phyloP scores from a whole-genome alignment of 2,329 filamentous ascomycete genomes.

The Fusarium solani-melongenae region DNA sequence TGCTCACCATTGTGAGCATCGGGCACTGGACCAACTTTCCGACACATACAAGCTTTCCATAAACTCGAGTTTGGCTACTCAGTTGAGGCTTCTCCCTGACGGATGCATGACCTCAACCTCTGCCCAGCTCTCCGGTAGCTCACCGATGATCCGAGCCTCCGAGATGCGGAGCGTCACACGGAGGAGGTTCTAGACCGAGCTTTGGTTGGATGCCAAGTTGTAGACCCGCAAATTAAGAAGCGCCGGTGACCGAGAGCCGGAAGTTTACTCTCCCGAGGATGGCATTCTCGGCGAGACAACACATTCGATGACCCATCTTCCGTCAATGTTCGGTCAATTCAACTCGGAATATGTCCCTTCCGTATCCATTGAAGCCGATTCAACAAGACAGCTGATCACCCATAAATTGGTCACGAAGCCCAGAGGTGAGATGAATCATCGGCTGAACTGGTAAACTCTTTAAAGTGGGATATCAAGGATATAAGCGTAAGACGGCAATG shows the following conservation, averaged over 20 bases:
- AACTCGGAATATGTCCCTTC: background rate
- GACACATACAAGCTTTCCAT: background rate
- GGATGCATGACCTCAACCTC: background rate
- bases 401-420: background rate
- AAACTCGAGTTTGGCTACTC: background rate
- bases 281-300: background rate
- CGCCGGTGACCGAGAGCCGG: background rate
- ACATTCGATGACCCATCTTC: background rate
- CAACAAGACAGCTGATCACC: background rate
- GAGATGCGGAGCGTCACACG: background rate
- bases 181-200: background rate
- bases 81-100: constrained; percentile 1
- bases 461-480: background rate
- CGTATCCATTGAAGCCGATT: background rate
- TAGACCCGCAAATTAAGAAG: background rate
- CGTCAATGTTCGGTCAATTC: background rate
- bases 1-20: background rate
- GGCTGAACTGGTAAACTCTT: background rate
- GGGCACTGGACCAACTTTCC: background rate
- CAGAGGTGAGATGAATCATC: background rate
- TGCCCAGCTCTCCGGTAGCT: background rate
- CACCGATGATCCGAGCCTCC: background rate
- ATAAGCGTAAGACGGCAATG: background rate
- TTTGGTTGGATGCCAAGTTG: background rate
- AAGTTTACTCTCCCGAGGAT: background rate